Evolutionary conservation across 768 basidiomycete genomes (phyloP).

Genomic region (Hericium rajendrae): DNA sequence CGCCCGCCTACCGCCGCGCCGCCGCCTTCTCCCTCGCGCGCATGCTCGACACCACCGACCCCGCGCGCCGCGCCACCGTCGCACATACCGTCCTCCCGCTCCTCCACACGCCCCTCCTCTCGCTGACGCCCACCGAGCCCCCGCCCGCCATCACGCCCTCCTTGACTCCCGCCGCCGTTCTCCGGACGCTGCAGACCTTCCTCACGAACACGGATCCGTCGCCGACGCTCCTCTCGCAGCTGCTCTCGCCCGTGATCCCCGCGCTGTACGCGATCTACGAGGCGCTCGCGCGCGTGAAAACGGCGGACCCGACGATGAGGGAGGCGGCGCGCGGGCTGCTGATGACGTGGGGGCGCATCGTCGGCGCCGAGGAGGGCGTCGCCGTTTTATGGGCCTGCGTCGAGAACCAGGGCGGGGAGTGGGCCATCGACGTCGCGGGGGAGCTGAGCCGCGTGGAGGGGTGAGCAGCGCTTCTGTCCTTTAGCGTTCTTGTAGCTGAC

Average conservation of each 20-base stretch:
- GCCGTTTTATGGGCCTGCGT: constrained; percentile 53
- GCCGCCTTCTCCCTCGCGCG: constrained; percentile 63
- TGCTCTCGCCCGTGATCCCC: constrained; percentile 62
- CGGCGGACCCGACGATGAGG: constrained; percentile 55
- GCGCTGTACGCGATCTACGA: constrained; percentile 56
- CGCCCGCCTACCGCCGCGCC: constrained; percentile 43
- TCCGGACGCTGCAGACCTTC: constrained; percentile 45
- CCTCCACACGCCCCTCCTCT: constrained; percentile 46
- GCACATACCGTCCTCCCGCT: constrained; percentile 32
- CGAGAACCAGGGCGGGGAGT: constrained; percentile 36
- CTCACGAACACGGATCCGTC: constrained; percentile 75
- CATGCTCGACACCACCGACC: constrained; percentile 37
- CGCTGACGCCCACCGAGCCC: background rate
- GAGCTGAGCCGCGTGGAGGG: constrained; percentile 31
- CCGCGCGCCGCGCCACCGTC: constrained; percentile 20
- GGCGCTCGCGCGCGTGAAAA: constrained; percentile 42
- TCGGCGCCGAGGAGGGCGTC: constrained; percentile 40
- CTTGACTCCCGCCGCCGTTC: constrained; percentile 26
- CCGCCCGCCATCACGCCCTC: constrained; percentile 1
- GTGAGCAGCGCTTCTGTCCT: constrained; percentile 28
- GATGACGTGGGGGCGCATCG: constrained; percentile 67
- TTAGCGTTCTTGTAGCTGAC: background rate
- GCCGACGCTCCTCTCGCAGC: constrained; percentile 47
- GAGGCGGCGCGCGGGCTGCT: constrained; percentile 53
- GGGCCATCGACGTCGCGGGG: constrained; percentile 50